Evolutionary conservation across 257 asterid genomes (phyloP).

Genomic region (Linaria vulgaris): DNA sequence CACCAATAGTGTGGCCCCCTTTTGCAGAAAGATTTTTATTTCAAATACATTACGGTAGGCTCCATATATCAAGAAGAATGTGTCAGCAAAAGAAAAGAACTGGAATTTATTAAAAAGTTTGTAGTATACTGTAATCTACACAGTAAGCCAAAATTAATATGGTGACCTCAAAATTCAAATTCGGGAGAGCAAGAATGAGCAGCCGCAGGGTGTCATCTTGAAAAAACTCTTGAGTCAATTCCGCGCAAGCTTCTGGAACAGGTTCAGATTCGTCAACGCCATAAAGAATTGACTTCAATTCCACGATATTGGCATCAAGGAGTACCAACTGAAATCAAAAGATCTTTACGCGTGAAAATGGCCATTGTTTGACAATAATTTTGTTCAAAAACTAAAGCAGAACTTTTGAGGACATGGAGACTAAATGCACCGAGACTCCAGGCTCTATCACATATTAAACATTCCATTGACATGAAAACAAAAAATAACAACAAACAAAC

Average conservation of each 20-base stretch:
- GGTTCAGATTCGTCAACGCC: conserved; percentile 79
- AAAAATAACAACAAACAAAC: no score
- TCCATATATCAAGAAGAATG: background rate
- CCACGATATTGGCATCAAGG: conserved; percentile 46
- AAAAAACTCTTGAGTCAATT: conserved; percentile 74
- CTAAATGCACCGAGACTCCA: background rate
- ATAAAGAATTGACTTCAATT: conserved; percentile 69
- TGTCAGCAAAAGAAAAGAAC: background rate
- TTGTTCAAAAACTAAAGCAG: no score
- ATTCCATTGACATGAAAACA: background rate
- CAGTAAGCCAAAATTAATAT: background rate
- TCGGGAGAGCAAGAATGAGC: conserved; percentile 67
- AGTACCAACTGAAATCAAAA: conserved; percentile 60
- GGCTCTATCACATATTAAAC: background rate
- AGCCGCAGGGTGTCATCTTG: conserved; percentile 57
- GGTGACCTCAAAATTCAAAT: conserved; percentile 74
- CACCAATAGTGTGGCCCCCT: background rate
- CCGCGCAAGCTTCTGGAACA: conserved; percentile 64
- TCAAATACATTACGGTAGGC: no score
- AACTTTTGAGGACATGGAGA: background rate
- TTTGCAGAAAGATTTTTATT: no score
- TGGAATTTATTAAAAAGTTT: background rate
- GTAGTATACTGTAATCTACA: background rate
- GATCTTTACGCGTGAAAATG: conserved; percentile 1
- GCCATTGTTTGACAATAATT: background rate